phyloP scores from a whole-genome alignment of 2,329 filamentous ascomycete species.

The Phaeosphaeriaceae sp. region DNA sequence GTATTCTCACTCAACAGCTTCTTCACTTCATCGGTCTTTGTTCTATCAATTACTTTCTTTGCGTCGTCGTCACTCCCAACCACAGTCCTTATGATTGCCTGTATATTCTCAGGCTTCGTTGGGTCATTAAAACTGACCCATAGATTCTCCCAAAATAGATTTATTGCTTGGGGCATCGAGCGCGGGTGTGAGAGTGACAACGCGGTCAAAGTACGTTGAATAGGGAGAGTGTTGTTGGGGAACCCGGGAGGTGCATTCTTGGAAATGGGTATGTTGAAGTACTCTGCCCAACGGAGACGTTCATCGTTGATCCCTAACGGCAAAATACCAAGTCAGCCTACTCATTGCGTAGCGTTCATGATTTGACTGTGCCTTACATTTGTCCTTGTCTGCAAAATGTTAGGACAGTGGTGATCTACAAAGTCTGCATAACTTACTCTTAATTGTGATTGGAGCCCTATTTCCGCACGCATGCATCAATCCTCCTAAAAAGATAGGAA shows the following conservation, averaged over 20 bases:
- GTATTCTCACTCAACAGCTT: slow-evolving; percentile 57
- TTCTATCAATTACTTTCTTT: slow-evolving; percentile 49
- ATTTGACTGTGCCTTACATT: slow-evolving; percentile 45
- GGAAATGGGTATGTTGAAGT: slow-evolving; percentile 62
- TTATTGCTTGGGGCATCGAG: slow-evolving; percentile 50
- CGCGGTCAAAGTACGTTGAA: slow-evolving; percentile 61
- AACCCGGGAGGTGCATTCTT: slow-evolving; percentile 56
- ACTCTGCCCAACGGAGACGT: slow-evolving; percentile 60
- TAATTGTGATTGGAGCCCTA: slow-evolving; percentile 61
- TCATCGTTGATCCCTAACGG: slow-evolving; percentile 54
- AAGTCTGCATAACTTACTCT: slow-evolving; percentile 50
- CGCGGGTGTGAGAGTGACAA: slow-evolving; percentile 53
- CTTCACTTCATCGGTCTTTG: slow-evolving; percentile 54
- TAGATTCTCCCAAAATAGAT: slow-evolving; percentile 57
- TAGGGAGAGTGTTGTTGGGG: slow-evolving; percentile 58
- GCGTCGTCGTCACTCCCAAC: slow-evolving; percentile 56
- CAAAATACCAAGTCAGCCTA: too few relatives aligned
- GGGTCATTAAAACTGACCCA: slow-evolving; percentile 60
- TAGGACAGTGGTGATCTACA: not conserved
- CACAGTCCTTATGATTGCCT: slow-evolving; percentile 52
- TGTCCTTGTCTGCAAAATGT: slow-evolving; percentile 60
- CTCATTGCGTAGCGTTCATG: too few relatives aligned
- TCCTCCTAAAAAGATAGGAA: slow-evolving; percentile 66
- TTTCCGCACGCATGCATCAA: slow-evolving; percentile 65
- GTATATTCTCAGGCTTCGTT: slow-evolving; percentile 53